Evolutionary conservation across 2,329 filamentous ascomycete species (phyloP).

Genomic region (Diplodia scrobiculata): DNA sequence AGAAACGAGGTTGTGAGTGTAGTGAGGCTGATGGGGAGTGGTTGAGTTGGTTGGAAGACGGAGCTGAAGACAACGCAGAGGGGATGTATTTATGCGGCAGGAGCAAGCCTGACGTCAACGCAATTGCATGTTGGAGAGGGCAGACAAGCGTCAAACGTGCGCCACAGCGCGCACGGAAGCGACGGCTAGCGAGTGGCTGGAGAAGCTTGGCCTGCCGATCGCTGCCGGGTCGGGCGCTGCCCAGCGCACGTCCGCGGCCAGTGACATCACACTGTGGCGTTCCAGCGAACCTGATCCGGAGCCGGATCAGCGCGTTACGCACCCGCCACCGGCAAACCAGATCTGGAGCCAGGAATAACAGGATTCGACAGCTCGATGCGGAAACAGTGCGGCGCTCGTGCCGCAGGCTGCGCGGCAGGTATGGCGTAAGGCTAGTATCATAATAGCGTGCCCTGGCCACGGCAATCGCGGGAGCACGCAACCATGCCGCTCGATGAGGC

Average conservation of each 20-base stretch:
- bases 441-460: neutral
- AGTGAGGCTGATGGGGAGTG: neutral
- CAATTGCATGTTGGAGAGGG: neutral
- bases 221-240: neutral
- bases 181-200: conserved; percentile 22
- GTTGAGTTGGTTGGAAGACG: conserved; percentile 28
- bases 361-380: conserved; percentile 3
- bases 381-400: neutral
- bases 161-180: conserved; percentile 9
- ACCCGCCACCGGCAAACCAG: neutral
- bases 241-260: neutral
- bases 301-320: conserved; percentile 15
- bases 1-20: neutral
- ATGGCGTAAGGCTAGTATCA: conserved; percentile 30
- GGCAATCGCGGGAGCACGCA: conserved; percentile 19
- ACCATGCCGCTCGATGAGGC: neutral
- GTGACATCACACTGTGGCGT: conserved; percentile 27
- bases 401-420: neutral
- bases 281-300: neutral
- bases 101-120: conserved; percentile 22
- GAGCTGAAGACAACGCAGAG: conserved; percentile 5
- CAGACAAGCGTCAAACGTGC: neutral
- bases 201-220: conserved; percentile 20
- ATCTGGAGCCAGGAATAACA: conserved; percentile 25
- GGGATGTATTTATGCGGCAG: conserved; percentile 13